These are phyloP conservation scores for Hermanozyma aechmeae DNA, from an alignment of 805 yeast species.

Conservation along the genomic window DNA sequence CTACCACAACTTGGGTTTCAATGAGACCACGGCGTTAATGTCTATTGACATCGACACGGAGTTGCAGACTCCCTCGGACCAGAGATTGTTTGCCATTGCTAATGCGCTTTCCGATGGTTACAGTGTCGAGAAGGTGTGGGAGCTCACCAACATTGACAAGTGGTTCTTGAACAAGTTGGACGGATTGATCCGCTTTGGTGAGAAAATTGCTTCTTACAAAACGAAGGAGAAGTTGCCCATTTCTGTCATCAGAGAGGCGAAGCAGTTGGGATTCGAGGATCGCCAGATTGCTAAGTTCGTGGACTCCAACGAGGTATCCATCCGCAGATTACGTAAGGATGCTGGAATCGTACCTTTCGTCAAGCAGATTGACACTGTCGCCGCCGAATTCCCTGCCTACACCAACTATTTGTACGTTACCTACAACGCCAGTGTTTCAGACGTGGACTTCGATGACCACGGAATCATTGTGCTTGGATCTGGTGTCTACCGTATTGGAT, in stretches of 20 bases:
- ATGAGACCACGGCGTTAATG: conserved; percentile 74
- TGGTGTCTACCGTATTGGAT: conserved; percentile 98
- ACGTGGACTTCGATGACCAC: conserved; percentile 80
- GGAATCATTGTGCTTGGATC: conserved; percentile 96
- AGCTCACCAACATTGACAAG: conserved; percentile 83
- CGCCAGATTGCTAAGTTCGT: conserved; percentile 88
- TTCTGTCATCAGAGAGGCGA: conserved; percentile 66
- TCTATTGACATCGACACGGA: conserved; percentile 88
- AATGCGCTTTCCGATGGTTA: conserved; percentile 87
- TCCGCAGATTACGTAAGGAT: conserved; percentile 81
- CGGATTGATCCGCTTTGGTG: conserved; percentile 65
- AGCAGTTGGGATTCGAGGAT: conserved; percentile 95
- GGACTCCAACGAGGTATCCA: conserved; percentile 85
- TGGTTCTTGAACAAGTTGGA: conserved; percentile 91
- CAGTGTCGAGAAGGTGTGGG: conserved; percentile 87
- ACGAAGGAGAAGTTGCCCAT: conserved; percentile 55
- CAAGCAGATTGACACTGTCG: conserved; percentile 96
- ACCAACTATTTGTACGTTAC: conserved; percentile 94
- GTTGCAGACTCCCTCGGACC: conserved; percentile 95
- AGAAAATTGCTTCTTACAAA: conserved; percentile 48
- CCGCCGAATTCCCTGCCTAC: conserved; percentile 96
- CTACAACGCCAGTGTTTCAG: conserved; percentile 84
- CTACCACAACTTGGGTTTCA: conserved; percentile 92
- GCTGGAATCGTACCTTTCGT: conserved; percentile 85
- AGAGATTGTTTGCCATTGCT: conserved; percentile 92